Conservation (phyloP, 352 stramenopile species). For the Globisporangium takayamanum region DNA sequence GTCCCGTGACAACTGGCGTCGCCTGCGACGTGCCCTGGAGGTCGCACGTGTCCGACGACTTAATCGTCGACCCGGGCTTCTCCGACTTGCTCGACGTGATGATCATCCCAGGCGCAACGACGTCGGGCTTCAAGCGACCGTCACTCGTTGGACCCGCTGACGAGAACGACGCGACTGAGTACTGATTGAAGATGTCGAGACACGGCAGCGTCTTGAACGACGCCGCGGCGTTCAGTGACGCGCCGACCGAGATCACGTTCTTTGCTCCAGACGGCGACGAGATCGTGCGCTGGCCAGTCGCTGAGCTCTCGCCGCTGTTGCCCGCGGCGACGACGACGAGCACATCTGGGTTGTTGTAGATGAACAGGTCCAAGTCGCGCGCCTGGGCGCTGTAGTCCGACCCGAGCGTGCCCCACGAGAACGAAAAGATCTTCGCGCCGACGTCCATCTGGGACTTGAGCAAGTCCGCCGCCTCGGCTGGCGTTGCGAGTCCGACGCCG, state of each 20-base stretch:
- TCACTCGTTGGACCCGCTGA: slow-evolving; percentile 77
- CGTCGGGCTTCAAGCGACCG: slow-evolving; percentile 81
- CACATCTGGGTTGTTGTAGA: slow-evolving; percentile 81
- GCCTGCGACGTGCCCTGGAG: slow-evolving; percentile 76
- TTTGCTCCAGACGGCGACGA: slow-evolving; percentile 78
- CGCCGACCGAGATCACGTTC: slow-evolving; percentile 80
- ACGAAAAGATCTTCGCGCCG: slow-evolving; percentile 77
- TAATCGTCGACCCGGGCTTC: slow-evolving; percentile 39
- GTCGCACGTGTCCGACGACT: slow-evolving; percentile 53
- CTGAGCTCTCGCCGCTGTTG: slow-evolving; percentile 78
- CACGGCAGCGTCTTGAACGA: slow-evolving; percentile 46
- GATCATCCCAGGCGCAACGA: slow-evolving; percentile 80
- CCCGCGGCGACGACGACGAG: slow-evolving; percentile 84
- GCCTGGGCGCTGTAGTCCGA: slow-evolving; percentile 76
- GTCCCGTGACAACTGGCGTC: slow-evolving; percentile 64
- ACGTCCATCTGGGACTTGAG: slow-evolving; percentile 64
- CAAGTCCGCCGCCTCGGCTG: slow-evolving; percentile 50
- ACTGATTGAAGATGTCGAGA: slow-evolving; percentile 59
- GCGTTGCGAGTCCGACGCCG: slow-evolving; percentile 49
- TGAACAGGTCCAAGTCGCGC: slow-evolving; percentile 70
- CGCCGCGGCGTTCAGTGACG: slow-evolving; percentile 56
- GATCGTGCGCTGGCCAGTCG: slow-evolving; percentile 51
- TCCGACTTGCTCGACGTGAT: slow-evolving; percentile 70
- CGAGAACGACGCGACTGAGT: slow-evolving; percentile 79
- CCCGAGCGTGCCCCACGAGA: slow-evolving; percentile 72